Conservation (phyloP, 495 filamentous ascomycete species). For the Chlorociboria aeruginascens region DNA sequence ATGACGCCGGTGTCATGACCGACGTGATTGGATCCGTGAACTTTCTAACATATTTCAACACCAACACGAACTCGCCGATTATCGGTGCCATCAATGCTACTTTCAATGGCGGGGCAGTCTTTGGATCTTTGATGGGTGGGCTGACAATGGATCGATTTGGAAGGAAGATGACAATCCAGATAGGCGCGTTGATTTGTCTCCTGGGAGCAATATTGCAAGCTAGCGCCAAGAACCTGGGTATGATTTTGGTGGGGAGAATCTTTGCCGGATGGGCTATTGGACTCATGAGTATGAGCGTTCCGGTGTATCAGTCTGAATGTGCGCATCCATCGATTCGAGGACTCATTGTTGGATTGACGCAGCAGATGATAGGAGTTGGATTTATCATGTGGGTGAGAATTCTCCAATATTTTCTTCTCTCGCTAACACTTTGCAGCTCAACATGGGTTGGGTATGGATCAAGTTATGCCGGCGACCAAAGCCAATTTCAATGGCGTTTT, state of each 20-base stretch:
- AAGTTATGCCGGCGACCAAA: constrained; percentile 42
- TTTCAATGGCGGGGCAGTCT: constrained; percentile 43
- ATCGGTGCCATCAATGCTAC: background rate
- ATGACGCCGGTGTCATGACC: background rate
- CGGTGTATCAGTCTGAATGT: constrained; percentile 60
- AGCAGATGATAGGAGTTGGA: background rate
- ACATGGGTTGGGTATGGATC: constrained; percentile 71
- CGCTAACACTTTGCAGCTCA: constrained; percentile 41
- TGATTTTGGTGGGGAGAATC: constrained; percentile 48
- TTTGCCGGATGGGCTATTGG: constrained; percentile 57
- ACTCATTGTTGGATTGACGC: background rate
- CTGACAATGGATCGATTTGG: constrained; percentile 59
- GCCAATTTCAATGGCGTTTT: constrained; percentile 56
- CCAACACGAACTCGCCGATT: background rate
- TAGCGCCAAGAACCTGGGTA: constrained; percentile 28
- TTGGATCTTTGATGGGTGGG: constrained; percentile 53
- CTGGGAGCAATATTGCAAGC: constrained; percentile 54
- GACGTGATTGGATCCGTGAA: background rate
- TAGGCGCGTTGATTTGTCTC: constrained; percentile 52
- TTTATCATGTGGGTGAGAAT: constrained; percentile 35
- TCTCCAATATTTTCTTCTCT: constrained; percentile 21
- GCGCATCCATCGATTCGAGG: background rate
- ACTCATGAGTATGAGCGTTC: constrained; percentile 45
- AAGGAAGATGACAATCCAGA: constrained; percentile 53
- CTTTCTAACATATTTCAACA: background rate